Percentiles rank a stretch among this genome's conserved stretches.
Conservation (phyloP, 1,139 yeast species). For the Wickerhamiella pararugosa region DNA sequence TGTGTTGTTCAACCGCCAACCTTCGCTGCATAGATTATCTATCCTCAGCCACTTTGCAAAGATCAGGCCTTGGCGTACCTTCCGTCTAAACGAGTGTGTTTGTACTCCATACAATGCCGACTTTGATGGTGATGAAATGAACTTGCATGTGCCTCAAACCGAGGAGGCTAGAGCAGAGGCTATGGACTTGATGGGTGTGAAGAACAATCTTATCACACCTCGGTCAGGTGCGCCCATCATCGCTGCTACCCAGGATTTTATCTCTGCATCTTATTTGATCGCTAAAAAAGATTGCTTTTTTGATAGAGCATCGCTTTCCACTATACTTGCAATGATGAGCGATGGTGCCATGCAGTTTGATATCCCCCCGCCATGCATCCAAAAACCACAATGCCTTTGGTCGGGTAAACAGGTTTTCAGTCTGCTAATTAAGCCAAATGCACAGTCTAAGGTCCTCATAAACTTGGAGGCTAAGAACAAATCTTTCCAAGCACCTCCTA, state of each 20-base stretch:
- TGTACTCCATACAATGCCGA: conserved; percentile 99
- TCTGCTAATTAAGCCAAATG: conserved; percentile 71
- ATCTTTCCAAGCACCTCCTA: conserved; percentile 63
- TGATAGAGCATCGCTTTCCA: conserved; percentile 74
- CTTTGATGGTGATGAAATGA: conserved; percentile 99
- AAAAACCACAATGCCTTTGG: conserved; percentile 84
- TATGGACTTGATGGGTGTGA: conserved; percentile 93
- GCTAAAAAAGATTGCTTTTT: conserved; percentile 88
- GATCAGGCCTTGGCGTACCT: conserved; percentile 96
- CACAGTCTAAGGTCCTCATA: conserved; percentile 58
- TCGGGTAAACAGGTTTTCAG: conserved; percentile 95
- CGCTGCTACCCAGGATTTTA: conserved; percentile 99
- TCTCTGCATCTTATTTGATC: conserved; percentile 86
- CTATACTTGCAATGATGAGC: conserved; percentile 86
- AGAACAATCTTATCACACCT: conserved; percentile 85
- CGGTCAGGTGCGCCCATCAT: conserved; percentile 98
- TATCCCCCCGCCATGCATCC: conserved; percentile 86
- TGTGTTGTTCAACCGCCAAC: conserved; percentile 93
- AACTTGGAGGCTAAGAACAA: conserved; percentile 91
- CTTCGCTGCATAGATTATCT: conserved; percentile 87
- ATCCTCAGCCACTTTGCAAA: conserved; percentile 92
- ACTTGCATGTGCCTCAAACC: conserved; percentile 95
- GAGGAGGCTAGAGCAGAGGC: conserved; percentile 99
- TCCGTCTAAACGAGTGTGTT: conserved; percentile 94
- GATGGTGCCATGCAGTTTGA: conserved; percentile 83